phyloP scores from a whole-genome alignment of 106 monocot genomes.

The Allium sativum region DNA sequence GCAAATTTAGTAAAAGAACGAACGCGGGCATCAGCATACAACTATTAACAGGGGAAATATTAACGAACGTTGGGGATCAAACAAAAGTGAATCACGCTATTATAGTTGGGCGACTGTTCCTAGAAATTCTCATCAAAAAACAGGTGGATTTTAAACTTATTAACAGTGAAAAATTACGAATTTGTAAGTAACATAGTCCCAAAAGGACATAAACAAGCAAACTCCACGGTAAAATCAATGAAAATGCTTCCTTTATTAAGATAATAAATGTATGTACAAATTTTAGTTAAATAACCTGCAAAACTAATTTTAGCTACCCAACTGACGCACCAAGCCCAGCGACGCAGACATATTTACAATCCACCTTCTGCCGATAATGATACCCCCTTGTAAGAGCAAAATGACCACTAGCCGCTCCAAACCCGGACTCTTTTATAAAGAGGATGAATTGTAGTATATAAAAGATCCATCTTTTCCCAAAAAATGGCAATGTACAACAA shows the following conservation, averaged over 20 bases:
- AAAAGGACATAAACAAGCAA: no score
- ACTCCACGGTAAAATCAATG: no score
- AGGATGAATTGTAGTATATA: not conserved
- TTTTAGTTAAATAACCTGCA: not conserved
- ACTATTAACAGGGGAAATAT: no score
- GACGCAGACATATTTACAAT: not conserved
- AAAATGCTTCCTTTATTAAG: conserved; percentile 3
- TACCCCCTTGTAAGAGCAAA: not conserved
- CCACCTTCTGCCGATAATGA: not conserved
- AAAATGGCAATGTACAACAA: conserved; percentile 2
- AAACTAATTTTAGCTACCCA: conserved; percentile 5
- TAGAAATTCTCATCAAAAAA: no score
- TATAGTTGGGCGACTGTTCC: no score
- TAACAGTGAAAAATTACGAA: no score
- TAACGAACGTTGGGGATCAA: no score
- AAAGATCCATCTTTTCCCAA: not conserved
- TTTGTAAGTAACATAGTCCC: no score
- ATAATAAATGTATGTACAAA: conserved; percentile 14
- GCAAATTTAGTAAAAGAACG: no score
- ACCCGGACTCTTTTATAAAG: conserved; percentile 7
- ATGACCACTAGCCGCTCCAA: conserved; percentile 7
- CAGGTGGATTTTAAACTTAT: no score
- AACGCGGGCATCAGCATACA: no score
- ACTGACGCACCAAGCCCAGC: not conserved
- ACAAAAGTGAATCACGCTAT: no score